Evolutionary conservation across 2,329 filamentous ascomycete genomes (phyloP), one percentile per base, ranked within the genome.

Genomic region (Moelleriella libera): DNA sequence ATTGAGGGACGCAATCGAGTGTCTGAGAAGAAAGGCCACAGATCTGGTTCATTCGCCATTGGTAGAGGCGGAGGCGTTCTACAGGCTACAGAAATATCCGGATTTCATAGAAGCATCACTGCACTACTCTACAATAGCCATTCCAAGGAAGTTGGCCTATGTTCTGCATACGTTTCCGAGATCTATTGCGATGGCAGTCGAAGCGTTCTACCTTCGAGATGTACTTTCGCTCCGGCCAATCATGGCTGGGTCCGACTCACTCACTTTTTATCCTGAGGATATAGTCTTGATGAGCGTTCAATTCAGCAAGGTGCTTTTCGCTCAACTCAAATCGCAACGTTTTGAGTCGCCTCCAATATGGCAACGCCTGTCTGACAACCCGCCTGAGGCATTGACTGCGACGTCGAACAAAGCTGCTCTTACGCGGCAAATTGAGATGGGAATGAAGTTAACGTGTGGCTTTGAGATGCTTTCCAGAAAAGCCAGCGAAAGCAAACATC

Each of bases 141-240:
- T 98, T 32, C 92, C 92, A 0, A 79, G 92, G 49, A 88, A 83
- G 54, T 67, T 95, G 30, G 90, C 88, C 6, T 82, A 82, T 54
- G 71, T 97, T 39, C 68, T 98, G 2, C 85, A 90, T 55, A 68
- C 76, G 42, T 78, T 82, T 28, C 86, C 89, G 0, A 76, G 81
- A 12, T 81, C 85, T 50, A 80, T 97, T 49, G 83, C 88, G 2
- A 80, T 88, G 0, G 88, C 88, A 1, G 78, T 90, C 3, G 94
- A 98, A 63, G 81, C 85, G 1, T 97, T 98, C 63, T 97, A 97
- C 62, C 74, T 95, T 11, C 81, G 92, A 51, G 89, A 97, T 57
- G 83, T 88, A 0, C 73, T 88, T 49, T 74, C 83, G 1, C 65
- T 96, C 42, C 83, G 82, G 48, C 77, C 81, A 1, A 68, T 95